Conservation (phyloP, 192 early-diverging fungal species). For the Gigaspora rosea region DNA sequence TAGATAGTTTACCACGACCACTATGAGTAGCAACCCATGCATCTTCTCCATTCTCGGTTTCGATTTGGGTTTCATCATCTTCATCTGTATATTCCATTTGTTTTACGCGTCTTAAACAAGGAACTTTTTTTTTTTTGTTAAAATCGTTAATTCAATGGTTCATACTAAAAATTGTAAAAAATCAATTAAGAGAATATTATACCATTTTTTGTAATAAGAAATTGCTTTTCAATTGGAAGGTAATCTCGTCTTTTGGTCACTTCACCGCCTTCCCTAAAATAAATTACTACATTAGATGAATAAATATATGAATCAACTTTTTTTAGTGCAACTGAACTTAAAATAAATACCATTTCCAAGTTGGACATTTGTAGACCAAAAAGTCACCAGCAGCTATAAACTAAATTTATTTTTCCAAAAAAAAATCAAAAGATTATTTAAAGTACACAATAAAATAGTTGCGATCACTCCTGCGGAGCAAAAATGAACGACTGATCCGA, state of each 20-base stretch:
- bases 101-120: constrained; percentile 83
- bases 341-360: constrained; percentile 89
- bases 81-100: constrained; percentile 76
- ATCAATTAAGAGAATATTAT: constrained; percentile 5
- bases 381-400: constrained; percentile 97
- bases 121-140: constrained; percentile 53
- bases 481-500: no score
- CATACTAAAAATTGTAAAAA: not conserved
- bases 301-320: no score
- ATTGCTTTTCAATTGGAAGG: constrained; percentile 86
- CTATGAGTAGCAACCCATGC: constrained; percentile 89
- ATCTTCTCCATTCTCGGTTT: constrained; percentile 69
- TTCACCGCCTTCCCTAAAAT: constrained; percentile 54
- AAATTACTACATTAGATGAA: no score
- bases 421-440: constrained; percentile 24
- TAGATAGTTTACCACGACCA: constrained; percentile 47
- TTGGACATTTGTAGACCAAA: constrained; percentile 97
- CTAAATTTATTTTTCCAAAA: constrained; percentile 40
- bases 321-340: no score
- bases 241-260: constrained; percentile 82
- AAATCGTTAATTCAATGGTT: no score
- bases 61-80: constrained; percentile 59
- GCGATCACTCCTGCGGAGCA: no score
- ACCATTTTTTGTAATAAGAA: constrained; percentile 91
- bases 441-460: not conserved